A percentile compares a stretch with the other conserved stretches of the same genome.
phyloP scores from a whole-genome alignment of 768 basidiomycete genomes.

The Serpula lacrymans region DNA sequence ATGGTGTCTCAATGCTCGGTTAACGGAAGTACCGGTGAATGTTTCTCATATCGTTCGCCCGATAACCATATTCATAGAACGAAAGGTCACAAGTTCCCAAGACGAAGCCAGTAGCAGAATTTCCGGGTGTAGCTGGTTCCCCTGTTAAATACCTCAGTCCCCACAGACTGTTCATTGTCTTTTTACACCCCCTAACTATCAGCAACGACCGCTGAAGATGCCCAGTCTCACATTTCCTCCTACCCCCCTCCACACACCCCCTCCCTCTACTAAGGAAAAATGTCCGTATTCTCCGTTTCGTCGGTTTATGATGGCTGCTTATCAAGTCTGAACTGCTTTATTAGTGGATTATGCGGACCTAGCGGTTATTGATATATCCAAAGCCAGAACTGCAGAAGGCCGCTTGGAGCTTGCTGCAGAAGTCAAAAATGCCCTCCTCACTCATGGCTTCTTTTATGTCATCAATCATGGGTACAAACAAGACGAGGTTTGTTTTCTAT shows the following conservation, averaged over 20 bases:
- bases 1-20: no score
- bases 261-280: slow-evolving; percentile 31
- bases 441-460: slow-evolving; percentile 41
- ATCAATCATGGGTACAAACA: slow-evolving; percentile 36
- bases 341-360: slow-evolving; percentile 50
- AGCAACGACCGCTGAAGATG: no score
- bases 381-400: slow-evolving; percentile 34
- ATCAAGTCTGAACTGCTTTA: slow-evolving; percentile 33
- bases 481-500: slow-evolving; percentile 25
- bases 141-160: no score
- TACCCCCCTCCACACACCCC: slow-evolving; percentile 33
- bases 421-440: slow-evolving; percentile 44
- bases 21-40: no score
- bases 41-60: no score
- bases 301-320: background rate
- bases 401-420: slow-evolving; percentile 35
- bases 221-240: slow-evolving; percentile 29
- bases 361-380: slow-evolving; percentile 48
- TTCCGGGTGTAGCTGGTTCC: no score
- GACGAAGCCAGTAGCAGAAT: no score
- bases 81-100: no score
- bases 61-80: no score
- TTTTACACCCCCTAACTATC: no score
- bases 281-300: slow-evolving; percentile 24
- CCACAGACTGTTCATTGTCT: no score